Conservation (phyloP, 495 filamentous ascomycete genomes). For the Entonaema liquescens region DNA sequence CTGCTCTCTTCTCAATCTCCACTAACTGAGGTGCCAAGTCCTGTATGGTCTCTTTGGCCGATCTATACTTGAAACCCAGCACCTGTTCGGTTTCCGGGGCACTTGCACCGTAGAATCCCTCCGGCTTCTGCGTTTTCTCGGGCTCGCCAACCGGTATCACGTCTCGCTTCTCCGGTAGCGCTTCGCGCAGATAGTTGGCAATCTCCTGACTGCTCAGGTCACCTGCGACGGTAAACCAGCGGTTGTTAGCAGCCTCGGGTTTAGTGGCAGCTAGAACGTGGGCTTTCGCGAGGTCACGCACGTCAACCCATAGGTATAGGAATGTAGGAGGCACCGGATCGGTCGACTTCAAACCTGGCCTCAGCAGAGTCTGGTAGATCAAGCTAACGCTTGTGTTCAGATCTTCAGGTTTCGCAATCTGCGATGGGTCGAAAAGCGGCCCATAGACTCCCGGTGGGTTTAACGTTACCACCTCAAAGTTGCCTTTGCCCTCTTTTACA, state of each 20-base stretch:
- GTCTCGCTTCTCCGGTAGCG: slow-evolving; percentile 70
- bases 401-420: slow-evolving; percentile 60
- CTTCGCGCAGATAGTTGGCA: slow-evolving; percentile 68
- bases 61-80: slow-evolving; percentile 65
- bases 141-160: slow-evolving; percentile 64
- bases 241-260: slow-evolving; percentile 70
- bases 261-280: slow-evolving; percentile 76
- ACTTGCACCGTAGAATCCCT: slow-evolving; percentile 44
- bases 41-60: slow-evolving; percentile 63
- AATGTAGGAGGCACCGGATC: slow-evolving; percentile 61
- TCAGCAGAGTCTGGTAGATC: slow-evolving; percentile 58
- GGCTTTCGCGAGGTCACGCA: slow-evolving; percentile 74
- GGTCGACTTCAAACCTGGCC: slow-evolving; percentile 66
- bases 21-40: slow-evolving; percentile 50
- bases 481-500: slow-evolving; percentile 78
- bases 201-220: slow-evolving; percentile 72
- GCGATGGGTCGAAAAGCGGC: slow-evolving; percentile 62
- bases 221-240: slow-evolving; percentile 74
- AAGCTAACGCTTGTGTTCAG: slow-evolving; percentile 75
- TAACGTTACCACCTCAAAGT: slow-evolving; percentile 74
- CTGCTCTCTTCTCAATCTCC: slow-evolving; percentile 24
- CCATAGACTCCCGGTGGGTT: slow-evolving; percentile 78
- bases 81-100: slow-evolving; percentile 64
- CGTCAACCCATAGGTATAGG: slow-evolving; percentile 70
- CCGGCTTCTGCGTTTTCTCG: slow-evolving; percentile 43